Evolutionary conservation across 805 yeast species (phyloP).

Genomic region (Limtongozyma cylindracea): DNA sequence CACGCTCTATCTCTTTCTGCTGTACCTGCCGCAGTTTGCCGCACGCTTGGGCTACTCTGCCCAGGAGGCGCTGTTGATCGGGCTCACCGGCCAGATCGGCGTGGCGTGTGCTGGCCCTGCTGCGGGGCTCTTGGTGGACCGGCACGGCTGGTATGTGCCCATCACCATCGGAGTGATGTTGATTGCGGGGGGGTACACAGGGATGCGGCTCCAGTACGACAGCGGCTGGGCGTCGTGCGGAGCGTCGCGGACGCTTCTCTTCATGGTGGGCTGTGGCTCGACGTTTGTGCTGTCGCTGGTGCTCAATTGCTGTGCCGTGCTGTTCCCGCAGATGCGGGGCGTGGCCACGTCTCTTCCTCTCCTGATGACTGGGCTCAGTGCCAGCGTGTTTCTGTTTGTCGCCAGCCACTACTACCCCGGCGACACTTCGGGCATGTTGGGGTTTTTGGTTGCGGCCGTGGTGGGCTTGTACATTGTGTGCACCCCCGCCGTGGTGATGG

Average conservation of each 20-base stretch:
- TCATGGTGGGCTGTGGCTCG: conserved; percentile 41
- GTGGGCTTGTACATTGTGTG: conserved; percentile 15
- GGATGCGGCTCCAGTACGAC: conserved; percentile 24
- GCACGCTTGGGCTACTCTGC: conserved; percentile 27
- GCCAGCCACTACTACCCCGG: conserved; percentile 28
- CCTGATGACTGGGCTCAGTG: conserved; percentile 53
- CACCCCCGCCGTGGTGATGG: conserved; percentile 17
- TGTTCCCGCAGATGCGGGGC: conserved; percentile 43
- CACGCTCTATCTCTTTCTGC: conserved; percentile 50
- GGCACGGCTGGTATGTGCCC: conserved; percentile 27
- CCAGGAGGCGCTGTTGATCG: conserved; percentile 35
- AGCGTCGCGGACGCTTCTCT: conserved; percentile 7
- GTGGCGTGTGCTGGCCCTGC: conserved; percentile 39
- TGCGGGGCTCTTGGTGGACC: conserved; percentile 41
- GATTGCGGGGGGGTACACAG: conserved; percentile 27
- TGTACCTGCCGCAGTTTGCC: conserved; percentile 60
- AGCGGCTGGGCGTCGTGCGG: conserved; percentile 7
- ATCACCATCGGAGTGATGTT: conserved; percentile 21
- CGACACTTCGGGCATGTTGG: conserved; percentile 27
- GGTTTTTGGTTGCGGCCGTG: conserved; percentile 16
- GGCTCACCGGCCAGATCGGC: conserved; percentile 44
- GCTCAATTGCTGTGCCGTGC: conserved; percentile 49
- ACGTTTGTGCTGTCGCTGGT: conserved; percentile 38
- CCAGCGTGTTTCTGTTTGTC: conserved; percentile 33
- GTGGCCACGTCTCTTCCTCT: conserved; percentile 55